A percentile compares a stretch with the other conserved stretches of the same genome.
These are phyloP conservation scores for Metschnikowia rubicola DNA, from an alignment of 805 yeast genomes.

Conservation along the genomic window DNA sequence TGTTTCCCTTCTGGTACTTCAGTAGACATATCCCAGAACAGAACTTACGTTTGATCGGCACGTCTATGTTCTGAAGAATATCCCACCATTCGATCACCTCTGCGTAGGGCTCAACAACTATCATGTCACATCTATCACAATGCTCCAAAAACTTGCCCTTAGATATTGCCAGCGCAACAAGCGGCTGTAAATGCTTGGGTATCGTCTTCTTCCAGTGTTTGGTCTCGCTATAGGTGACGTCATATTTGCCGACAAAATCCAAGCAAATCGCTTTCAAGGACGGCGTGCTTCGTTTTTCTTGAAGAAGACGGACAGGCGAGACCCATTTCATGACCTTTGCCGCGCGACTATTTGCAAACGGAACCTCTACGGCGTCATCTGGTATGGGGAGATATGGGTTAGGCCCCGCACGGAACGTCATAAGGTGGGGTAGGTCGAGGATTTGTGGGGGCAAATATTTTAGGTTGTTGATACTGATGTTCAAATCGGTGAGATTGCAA, in stretches of 20 bases:
- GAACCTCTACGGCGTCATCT: slow-evolving; percentile 23
- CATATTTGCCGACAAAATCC: slow-evolving; percentile 47
- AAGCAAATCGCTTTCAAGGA: slow-evolving; percentile 47
- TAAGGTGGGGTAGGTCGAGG: slow-evolving; percentile 40
- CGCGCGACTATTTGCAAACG: not conserved
- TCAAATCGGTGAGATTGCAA: slow-evolving; percentile 44
- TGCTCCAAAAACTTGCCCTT: slow-evolving; percentile 49
- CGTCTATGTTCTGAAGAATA: slow-evolving; percentile 42
- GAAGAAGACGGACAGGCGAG: slow-evolving; percentile 27
- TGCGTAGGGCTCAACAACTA: slow-evolving; percentile 55
- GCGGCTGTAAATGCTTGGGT: slow-evolving; percentile 42
- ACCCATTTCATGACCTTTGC: slow-evolving; percentile 12
- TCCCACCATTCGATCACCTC: slow-evolving; percentile 70
- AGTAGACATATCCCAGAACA: slow-evolving; percentile 49
- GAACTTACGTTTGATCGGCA: slow-evolving; percentile 54
- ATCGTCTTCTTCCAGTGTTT: slow-evolving; percentile 49
- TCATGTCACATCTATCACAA: slow-evolving; percentile 48
- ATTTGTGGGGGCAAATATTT: slow-evolving; percentile 52
- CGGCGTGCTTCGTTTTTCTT: slow-evolving; percentile 29
- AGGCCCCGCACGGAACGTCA: slow-evolving; percentile 52
- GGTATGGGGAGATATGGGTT: slow-evolving; percentile 39
- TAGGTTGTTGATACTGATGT: slow-evolving; percentile 50
- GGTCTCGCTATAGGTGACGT: slow-evolving; percentile 53
- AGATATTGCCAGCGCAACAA: slow-evolving; percentile 51
- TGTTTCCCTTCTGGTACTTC: slow-evolving; percentile 18